Conservation (phyloP, 2,329 filamentous ascomycete species). For the Phialocephala subalpina region DNA sequence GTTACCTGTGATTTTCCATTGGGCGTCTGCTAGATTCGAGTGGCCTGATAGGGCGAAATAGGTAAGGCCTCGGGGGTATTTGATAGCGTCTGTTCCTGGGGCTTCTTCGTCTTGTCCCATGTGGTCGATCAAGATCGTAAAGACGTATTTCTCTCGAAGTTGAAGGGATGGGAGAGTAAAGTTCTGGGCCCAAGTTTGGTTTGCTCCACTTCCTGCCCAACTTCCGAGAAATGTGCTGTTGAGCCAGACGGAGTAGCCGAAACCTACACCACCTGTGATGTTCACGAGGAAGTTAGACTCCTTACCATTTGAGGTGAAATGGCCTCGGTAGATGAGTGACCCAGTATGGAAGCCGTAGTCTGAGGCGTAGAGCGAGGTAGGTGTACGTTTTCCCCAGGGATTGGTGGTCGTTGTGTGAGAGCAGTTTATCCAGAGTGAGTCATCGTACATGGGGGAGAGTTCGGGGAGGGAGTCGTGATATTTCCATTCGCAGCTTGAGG, state of each 20-base stretch:
- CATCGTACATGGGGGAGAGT: constrained; percentile 65
- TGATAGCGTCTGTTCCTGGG: constrained; percentile 2
- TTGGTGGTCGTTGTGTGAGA: constrained; percentile 30
- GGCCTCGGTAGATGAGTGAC: constrained; percentile 71
- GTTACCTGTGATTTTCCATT: constrained; percentile 2
- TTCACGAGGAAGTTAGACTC: constrained; percentile 63
- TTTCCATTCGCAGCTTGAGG: constrained; percentile 68
- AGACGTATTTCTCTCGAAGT: background rate
- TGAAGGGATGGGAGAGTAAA: background rate
- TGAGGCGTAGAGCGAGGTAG: constrained; percentile 67
- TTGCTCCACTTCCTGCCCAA: constrained; percentile 45
- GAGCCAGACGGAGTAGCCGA: constrained; percentile 71
- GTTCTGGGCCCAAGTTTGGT: background rate
- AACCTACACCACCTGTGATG: constrained; percentile 71
- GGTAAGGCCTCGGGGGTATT: background rate
- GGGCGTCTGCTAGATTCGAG: background rate
- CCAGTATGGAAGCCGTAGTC: constrained; percentile 79
- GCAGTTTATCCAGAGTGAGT: constrained; percentile 70
- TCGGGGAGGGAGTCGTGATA: constrained; percentile 76
- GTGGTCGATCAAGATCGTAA: constrained; percentile 2
- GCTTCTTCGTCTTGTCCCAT: constrained; percentile 10
- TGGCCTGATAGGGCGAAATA: background rate
- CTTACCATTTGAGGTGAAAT: constrained; percentile 69
- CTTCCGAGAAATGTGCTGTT: constrained; percentile 67
- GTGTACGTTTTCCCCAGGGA: constrained; percentile 6